Conservation (phyloP, 495 filamentous ascomycete species). For the Niebla homalea region DNA sequence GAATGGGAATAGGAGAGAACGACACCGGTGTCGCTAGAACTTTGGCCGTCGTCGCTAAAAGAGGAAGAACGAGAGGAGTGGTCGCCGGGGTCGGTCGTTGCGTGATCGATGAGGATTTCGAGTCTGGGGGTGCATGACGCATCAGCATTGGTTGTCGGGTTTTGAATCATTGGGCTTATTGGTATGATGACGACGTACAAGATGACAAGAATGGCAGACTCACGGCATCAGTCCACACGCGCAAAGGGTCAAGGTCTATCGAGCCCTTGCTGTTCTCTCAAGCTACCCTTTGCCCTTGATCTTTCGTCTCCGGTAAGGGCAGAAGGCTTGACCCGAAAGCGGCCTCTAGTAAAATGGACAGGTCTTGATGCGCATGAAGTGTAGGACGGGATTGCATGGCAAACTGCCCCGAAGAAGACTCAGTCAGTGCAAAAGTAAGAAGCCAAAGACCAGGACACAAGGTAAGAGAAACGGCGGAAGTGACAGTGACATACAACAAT, state of each 20-base stretch:
- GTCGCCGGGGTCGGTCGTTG: constrained; percentile 13
- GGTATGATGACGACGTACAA: background rate
- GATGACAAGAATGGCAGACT: constrained; percentile 6
- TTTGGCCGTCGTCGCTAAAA: constrained; percentile 36
- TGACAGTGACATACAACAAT: too few species aligned
- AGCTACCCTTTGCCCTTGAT: too few species aligned
- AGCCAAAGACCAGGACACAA: too few species aligned
- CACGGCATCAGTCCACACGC: constrained; percentile 15
- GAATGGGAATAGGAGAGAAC: constrained; percentile 20
- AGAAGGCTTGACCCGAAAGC: too few species aligned
- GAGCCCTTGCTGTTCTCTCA: constrained; percentile 11
- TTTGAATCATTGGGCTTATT: background rate
- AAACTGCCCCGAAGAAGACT: background rate
- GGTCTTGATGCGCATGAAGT: too few species aligned
- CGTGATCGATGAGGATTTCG: constrained; percentile 36
- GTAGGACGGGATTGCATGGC: background rate
- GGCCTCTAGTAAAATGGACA: too few species aligned
- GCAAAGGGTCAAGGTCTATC: constrained; percentile 9
- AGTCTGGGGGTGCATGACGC: constrained; percentile 23
- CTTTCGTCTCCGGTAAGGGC: too few species aligned
- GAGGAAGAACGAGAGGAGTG: constrained; percentile 18
- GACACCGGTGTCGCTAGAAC: constrained; percentile 35
- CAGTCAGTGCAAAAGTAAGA: too few species aligned
- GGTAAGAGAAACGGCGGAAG: too few species aligned
- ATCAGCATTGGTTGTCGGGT: constrained; percentile 3